A percentile compares a stretch with the other conserved stretches of the same genome.
phyloP scores from a whole-genome alignment of 2,329 filamentous ascomycete genomes.

The Penicillium sp. region DNA sequence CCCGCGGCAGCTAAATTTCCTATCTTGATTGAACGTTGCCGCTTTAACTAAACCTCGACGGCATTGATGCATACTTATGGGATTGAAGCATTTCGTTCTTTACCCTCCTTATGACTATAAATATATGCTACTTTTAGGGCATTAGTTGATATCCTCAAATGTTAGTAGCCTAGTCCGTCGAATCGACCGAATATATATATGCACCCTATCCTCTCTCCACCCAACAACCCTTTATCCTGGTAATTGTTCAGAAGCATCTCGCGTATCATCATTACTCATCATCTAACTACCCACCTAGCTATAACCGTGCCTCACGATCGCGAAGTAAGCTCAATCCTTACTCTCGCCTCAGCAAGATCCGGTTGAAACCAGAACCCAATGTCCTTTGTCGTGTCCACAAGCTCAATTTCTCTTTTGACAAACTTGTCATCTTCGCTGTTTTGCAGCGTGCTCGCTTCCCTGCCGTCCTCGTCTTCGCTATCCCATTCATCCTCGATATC shows the following conservation, averaged over 20 bases:
- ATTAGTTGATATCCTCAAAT: too few species aligned
- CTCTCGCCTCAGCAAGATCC: constrained; percentile 70
- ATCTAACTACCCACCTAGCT: neutral
- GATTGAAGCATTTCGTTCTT: neutral
- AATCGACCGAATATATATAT: too few species aligned
- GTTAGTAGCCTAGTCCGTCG: too few species aligned
- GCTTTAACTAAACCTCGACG: neutral
- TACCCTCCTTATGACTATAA: too few species aligned
- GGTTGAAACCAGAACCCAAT: constrained; percentile 75
- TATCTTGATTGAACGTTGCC: neutral
- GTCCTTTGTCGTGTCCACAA: constrained; percentile 78
- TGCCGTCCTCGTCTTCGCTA: constrained; percentile 46
- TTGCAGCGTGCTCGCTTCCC: constrained; percentile 29
- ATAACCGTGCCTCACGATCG: neutral
- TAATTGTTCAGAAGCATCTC: neutral
- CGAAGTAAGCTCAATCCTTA: constrained; percentile 66
- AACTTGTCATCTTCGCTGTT: constrained; percentile 58
- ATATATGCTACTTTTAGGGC: too few species aligned
- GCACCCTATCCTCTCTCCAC: too few species aligned
- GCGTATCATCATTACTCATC: neutral
- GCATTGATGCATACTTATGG: neutral
- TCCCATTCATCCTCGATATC: constrained; percentile 56
- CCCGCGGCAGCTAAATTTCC: neutral
- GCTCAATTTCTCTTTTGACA: constrained; percentile 77
- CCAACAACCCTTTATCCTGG: too few species aligned